Evolutionary conservation across 1,284 basidiomycete species (phyloP).

Genomic region (Stygiomarasmius scandens): DNA sequence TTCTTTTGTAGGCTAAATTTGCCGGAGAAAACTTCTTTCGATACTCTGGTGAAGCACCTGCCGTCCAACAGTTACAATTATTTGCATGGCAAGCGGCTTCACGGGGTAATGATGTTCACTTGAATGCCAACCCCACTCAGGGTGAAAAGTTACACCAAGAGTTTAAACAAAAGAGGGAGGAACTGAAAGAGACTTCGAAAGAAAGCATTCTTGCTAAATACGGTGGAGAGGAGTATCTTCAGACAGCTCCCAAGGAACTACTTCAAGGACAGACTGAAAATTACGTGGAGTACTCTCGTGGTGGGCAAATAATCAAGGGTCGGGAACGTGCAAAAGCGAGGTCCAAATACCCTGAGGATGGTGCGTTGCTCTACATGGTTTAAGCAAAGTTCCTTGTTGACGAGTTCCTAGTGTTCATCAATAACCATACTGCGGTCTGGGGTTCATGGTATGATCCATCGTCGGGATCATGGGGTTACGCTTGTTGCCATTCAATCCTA

Average conservation of each 20-base stretch:
- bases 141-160: conserved; percentile 91
- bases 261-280: conserved; percentile 94
- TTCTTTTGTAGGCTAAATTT: conserved; percentile 69
- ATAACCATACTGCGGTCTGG: conserved; percentile 95
- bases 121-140: conserved; percentile 96
- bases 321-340: conserved; percentile 81
- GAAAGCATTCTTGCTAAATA: conserved; percentile 88
- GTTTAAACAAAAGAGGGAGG: conserved; percentile 91
- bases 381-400: conserved; percentile 5
- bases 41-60: conserved; percentile 87
- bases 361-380: conserved; percentile 45
- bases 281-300: conserved; percentile 95
- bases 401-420: conserved; percentile 68
- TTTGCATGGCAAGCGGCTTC: conserved; percentile 98
- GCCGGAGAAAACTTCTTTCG: conserved; percentile 97
- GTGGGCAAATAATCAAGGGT: conserved; percentile 93
- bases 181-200: conserved; percentile 86
- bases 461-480: conserved; percentile 86
- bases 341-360: conserved; percentile 95
- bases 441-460: conserved; percentile 90
- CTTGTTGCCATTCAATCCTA: conserved; percentile 89
- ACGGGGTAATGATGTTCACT: conserved; percentile 91
- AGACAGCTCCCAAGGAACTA: conserved; percentile 86
- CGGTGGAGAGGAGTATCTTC: conserved; percentile 93
- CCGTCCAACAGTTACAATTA: conserved; percentile 89